A percentile compares a stretch with the other conserved stretches of the same genome.
These are phyloP conservation scores for Mycena chlorophos DNA, from an alignment of 768 basidiomycete genomes.

Conservation along the genomic window DNA sequence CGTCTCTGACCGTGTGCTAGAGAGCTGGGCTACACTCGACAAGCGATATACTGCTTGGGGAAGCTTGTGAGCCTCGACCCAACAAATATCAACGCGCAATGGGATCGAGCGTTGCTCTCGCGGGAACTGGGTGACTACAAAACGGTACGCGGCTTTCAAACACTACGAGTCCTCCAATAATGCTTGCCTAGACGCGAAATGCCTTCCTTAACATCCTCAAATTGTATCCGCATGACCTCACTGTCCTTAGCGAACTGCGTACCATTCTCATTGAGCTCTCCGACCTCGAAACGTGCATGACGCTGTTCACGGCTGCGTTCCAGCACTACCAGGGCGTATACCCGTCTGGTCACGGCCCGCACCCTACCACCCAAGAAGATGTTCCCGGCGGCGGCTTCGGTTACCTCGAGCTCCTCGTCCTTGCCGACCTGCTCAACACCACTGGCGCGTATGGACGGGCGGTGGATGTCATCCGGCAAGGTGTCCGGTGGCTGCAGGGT, in stretches of 20 bases:
- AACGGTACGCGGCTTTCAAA: slow-evolving; percentile 46
- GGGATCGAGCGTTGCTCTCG: slow-evolving; percentile 85
- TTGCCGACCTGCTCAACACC: slow-evolving; percentile 82
- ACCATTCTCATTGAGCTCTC: slow-evolving; percentile 74
- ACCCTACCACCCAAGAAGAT: slow-evolving; percentile 28
- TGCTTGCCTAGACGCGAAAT: slow-evolving; percentile 52
- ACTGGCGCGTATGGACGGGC: slow-evolving; percentile 67
- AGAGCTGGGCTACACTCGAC: slow-evolving; percentile 71
- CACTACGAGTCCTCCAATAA: background rate
- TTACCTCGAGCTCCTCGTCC: slow-evolving; percentile 71
- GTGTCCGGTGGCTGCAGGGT: slow-evolving; percentile 89
- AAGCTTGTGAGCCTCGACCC: slow-evolving; percentile 82
- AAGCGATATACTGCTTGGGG: slow-evolving; percentile 89
- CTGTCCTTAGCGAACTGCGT: slow-evolving; percentile 76
- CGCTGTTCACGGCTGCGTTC: slow-evolving; percentile 74
- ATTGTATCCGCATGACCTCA: slow-evolving; percentile 76
- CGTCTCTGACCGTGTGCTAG: slow-evolving; percentile 33
- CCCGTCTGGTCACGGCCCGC: slow-evolving; percentile 44
- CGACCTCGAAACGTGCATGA: slow-evolving; percentile 64
- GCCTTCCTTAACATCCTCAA: slow-evolving; percentile 73
- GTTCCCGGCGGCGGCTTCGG: slow-evolving; percentile 56
- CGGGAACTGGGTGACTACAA: slow-evolving; percentile 72
- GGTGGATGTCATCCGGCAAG: slow-evolving; percentile 67
- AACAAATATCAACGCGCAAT: slow-evolving; percentile 82
- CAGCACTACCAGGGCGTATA: slow-evolving; percentile 59